Evolutionary conservation across 2,329 filamentous ascomycete species (phyloP).

Genomic region (Trichoderma endophyticum): DNA sequence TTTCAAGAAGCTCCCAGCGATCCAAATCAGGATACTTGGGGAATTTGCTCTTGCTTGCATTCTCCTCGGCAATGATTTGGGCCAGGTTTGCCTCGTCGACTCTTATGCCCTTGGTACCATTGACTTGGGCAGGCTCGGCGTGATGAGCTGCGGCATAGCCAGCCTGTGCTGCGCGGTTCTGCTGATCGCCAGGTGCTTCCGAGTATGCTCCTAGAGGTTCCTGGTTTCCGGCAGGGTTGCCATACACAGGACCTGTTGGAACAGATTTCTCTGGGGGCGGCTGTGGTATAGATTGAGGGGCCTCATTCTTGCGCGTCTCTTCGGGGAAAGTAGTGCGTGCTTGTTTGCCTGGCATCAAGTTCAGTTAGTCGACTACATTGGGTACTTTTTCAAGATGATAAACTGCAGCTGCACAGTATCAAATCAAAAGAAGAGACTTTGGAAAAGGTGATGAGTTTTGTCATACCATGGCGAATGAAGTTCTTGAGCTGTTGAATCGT

Average conservation of each 20-base stretch:
- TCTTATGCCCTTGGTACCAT: constrained; percentile 32
- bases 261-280: constrained; percentile 53
- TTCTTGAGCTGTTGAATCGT: constrained; percentile 96
- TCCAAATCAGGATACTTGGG: constrained; percentile 54
- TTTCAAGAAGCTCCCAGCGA: constrained; percentile 80
- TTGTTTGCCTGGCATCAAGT: constrained; percentile 66
- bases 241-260: constrained; percentile 44
- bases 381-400: neutral
- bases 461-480: constrained; percentile 85
- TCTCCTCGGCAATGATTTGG: constrained; percentile 87
- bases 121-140: constrained; percentile 52
- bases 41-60: constrained; percentile 78
- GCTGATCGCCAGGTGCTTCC: constrained; percentile 55
- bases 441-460: neutral
- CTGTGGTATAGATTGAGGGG: constrained; percentile 49
- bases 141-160: constrained; percentile 62
- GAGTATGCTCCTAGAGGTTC: constrained; percentile 61
- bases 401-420: neutral
- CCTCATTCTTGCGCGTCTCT: constrained; percentile 53
- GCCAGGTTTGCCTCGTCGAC: constrained; percentile 69
- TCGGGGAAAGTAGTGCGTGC: constrained; percentile 62
- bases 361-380: constrained; percentile 18
- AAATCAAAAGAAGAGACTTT: neutral
- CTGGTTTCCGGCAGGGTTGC: constrained; percentile 36
- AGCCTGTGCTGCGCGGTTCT: constrained; percentile 67